These are phyloP conservation scores for Pleurotus djamor DNA, from an alignment of 768 basidiomycete species.

Conservation along the genomic window DNA sequence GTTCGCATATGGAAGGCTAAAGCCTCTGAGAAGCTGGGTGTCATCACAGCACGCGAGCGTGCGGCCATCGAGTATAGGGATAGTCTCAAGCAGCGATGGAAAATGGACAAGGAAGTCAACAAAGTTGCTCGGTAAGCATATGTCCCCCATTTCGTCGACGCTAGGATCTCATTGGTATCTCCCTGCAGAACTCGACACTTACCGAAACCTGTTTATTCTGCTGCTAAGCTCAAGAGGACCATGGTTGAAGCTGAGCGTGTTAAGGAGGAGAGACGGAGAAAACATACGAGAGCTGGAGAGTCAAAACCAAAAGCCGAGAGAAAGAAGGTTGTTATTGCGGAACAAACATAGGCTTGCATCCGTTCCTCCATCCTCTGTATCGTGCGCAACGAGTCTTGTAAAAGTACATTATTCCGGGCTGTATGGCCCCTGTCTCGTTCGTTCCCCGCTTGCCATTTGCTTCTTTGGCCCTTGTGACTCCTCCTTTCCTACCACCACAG, in stretches of 20 bases:
- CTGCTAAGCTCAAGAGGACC: slow-evolving; percentile 82
- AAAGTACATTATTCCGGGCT: too few relatives aligned
- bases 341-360: slow-evolving; percentile 63
- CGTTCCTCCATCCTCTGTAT: background rate
- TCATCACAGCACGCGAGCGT: slow-evolving; percentile 86
- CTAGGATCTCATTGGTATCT: background rate
- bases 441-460: too few relatives aligned
- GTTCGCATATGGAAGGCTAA: slow-evolving; percentile 95
- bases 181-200: slow-evolving; percentile 68
- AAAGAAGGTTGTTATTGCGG: slow-evolving; percentile 81
- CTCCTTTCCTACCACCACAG: too few relatives aligned
- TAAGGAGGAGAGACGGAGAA: slow-evolving; percentile 92
- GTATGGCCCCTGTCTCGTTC: too few relatives aligned
- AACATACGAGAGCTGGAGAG: slow-evolving; percentile 84
- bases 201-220: slow-evolving; percentile 89
- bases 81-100: slow-evolving; percentile 86
- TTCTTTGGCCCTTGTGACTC: too few relatives aligned
- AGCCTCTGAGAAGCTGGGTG: slow-evolving; percentile 88
- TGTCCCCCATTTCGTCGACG: slow-evolving; percentile 5
- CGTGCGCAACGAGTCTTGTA: background rate
- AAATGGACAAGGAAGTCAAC: slow-evolving; percentile 76
- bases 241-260: slow-evolving; percentile 88
- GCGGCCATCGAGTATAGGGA: slow-evolving; percentile 93
- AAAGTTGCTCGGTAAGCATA: slow-evolving; percentile 71
- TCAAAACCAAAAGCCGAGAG: slow-evolving; percentile 89